Base-by-base conservation (phyloP, 106 monocot genomes). In the Dendrobium catenatum region DNA sequence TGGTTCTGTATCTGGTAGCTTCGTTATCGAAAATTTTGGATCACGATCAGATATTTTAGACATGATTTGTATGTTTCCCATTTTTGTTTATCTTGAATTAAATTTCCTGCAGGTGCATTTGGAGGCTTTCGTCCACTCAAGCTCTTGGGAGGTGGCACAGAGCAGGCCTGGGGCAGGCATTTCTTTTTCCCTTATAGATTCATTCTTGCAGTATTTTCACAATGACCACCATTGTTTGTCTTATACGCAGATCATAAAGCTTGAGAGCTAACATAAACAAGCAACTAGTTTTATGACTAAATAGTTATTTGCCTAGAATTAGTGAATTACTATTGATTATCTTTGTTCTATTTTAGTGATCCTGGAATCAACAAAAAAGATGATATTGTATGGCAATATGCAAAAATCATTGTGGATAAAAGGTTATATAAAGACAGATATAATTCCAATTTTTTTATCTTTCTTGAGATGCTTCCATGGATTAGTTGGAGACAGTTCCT, bases 61-160 rank as follows among this genome's bases (percentile, higher is more conserved):
- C 70, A 37, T 70, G 16, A 51, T 37, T 70, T 33, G 37, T 37
- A 37, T 70, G 70, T 37, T 66, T 70, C 37, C 3, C 16, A 33
- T 70, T 70, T 61, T 82, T 27, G 2, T 27, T 68, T 48, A 42
- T 3, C 24, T 40, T 51, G n/a, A 31, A 49, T 67, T 19, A 15
- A 11, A 54, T 59, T 40, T 31, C 46, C 15, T 77, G 79, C 82
- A 90, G 89, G 83, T 90, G 85, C 85, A 17, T 85, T 79, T 27
- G 81, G 85, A 83, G 85, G 80, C 74, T 90, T 10, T 82, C 80
- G 49, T 83, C 81, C 7, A 46, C 18, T 68, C 83, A 78, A 79
- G 77, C 79, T 56, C 43, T 83, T 26, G 55, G 42, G 41, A 80
- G 80, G 75, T 77, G 66, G 18, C 83, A 46, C 75, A 64, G 81